Conservation (phyloP, 371 early-diverging fungal genomes). For the Circinella umbellata region DNA sequence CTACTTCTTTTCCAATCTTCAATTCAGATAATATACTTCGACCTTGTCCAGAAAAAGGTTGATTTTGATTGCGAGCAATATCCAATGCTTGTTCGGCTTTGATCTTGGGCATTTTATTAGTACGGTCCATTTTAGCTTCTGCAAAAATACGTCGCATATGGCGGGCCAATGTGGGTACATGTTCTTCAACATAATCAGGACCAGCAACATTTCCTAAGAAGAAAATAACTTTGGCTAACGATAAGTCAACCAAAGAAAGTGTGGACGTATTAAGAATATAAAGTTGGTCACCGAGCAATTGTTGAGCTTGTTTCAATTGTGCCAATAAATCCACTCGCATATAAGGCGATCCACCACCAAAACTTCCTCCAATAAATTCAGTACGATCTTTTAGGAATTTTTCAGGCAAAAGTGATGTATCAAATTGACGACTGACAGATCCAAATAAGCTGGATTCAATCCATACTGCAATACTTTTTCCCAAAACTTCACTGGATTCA, state of each 20-base stretch:
- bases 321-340: slow-evolving; percentile 5
- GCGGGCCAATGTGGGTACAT: slow-evolving; percentile 29
- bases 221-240: slow-evolving; percentile 38
- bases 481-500: slow-evolving; percentile 5
- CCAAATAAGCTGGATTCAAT: slow-evolving; percentile 16
- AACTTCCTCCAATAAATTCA: slow-evolving; percentile 8
- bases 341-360: slow-evolving; percentile 9
- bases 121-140: slow-evolving; percentile 20
- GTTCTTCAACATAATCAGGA: slow-evolving; percentile 1
- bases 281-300: slow-evolving; percentile 22
- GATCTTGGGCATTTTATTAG: slow-evolving; percentile 24
- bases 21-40: slow-evolving; percentile 16
- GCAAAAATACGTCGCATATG: slow-evolving; percentile 38
- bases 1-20: slow-evolving; percentile 42
- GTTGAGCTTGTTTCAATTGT: slow-evolving; percentile 13
- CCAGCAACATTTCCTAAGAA: slow-evolving; percentile 26
- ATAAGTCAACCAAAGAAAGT: slow-evolving; percentile 40
- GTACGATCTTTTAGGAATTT: slow-evolving; percentile 30
- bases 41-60: not conserved
- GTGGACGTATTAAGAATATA: slow-evolving; percentile 40
- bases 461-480: slow-evolving; percentile 22
- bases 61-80: slow-evolving; percentile 27
- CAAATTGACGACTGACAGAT: slow-evolving; percentile 23
- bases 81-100: slow-evolving; percentile 46
- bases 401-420: slow-evolving; percentile 9